Percentiles rank a stretch among this genome's conserved stretches.
Evolutionary conservation across 2,329 filamentous ascomycete genomes (phyloP).

Genomic region (Ascosphaera pollenicola): DNA sequence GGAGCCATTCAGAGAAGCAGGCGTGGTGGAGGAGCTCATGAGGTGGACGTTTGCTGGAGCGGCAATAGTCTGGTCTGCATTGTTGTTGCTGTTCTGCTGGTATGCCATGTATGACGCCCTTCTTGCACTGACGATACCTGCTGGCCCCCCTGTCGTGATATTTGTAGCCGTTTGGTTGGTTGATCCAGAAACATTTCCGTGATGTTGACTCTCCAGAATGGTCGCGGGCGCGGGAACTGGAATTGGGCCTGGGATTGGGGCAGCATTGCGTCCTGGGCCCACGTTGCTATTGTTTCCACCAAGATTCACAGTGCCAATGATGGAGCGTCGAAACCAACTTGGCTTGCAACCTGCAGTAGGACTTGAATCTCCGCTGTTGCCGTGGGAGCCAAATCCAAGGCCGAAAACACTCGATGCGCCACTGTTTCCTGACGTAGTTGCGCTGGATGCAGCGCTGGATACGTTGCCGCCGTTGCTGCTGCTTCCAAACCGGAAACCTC

Average conservation of each 20-base stretch:
- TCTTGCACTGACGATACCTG: background rate
- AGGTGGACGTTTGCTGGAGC: background rate
- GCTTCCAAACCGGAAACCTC: background rate
- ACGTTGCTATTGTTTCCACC: background rate
- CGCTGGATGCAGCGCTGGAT: background rate
- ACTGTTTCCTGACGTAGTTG: background rate
- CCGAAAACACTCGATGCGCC: background rate
- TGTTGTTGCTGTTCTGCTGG: background rate
- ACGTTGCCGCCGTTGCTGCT: background rate
- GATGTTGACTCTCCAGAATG: background rate
- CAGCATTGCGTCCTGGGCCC: background rate
- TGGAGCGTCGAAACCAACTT: conserved; percentile 91
- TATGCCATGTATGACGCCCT: background rate
- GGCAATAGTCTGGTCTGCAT: background rate
- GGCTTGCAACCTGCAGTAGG: conserved; percentile 27
- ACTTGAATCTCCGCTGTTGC: background rate
- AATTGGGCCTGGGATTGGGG: background rate
- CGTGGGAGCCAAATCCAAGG: background rate
- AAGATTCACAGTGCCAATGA: conserved; percentile 38
- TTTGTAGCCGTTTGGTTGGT: background rate
- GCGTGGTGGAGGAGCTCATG: background rate
- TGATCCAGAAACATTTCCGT: background rate
- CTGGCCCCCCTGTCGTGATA: background rate
- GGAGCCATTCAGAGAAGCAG: background rate
- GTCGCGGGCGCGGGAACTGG: background rate